A percentile compares a stretch with the other conserved stretches of the same genome.
Conservation (phyloP, 2,329 filamentous ascomycete genomes). For the Claviceps sp. region DNA sequence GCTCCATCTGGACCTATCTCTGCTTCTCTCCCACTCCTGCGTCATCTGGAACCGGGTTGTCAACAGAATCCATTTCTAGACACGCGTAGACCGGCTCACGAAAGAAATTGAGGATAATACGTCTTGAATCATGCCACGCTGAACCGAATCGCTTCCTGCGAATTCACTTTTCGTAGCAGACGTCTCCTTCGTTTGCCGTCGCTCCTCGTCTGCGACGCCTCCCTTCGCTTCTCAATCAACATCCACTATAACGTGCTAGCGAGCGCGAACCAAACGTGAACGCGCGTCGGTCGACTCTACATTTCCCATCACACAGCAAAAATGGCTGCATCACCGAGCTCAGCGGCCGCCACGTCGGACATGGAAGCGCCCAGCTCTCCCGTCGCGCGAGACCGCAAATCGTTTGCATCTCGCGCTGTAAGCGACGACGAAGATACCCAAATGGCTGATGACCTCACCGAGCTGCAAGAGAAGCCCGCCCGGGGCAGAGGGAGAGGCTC, state of each 20-base stretch:
- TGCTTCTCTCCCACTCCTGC: not conserved
- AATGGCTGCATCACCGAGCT: conserved; percentile 29
- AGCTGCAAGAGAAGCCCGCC: conserved; percentile 26
- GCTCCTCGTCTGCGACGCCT: not conserved
- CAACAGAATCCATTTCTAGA: not conserved
- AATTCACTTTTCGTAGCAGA: not conserved
- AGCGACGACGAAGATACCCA: conserved; percentile 35
- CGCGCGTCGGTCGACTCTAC: not conserved
- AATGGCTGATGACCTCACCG: conserved; percentile 29
- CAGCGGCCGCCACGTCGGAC: conserved; percentile 29
- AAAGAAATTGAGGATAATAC: not conserved
- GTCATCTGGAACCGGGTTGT: not conserved
- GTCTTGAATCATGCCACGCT: conserved; percentile 9
- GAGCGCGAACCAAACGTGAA: not conserved
- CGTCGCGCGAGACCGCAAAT: conserved; percentile 27
- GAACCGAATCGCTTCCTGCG: conserved; percentile 6
- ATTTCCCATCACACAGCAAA: not conserved
- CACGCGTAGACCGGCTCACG: not conserved
- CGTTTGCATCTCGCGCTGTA: conserved; percentile 30
- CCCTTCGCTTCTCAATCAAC: conserved; percentile 2
- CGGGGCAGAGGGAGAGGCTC: conserved; percentile 22
- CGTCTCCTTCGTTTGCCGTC: not conserved
- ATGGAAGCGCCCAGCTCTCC: conserved; percentile 34
- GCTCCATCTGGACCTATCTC: not conserved
- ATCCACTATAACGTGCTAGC: not conserved